phyloP scores from a whole-genome alignment of 1,139 yeast species.

The Saccharomyces pastorianus region DNA sequence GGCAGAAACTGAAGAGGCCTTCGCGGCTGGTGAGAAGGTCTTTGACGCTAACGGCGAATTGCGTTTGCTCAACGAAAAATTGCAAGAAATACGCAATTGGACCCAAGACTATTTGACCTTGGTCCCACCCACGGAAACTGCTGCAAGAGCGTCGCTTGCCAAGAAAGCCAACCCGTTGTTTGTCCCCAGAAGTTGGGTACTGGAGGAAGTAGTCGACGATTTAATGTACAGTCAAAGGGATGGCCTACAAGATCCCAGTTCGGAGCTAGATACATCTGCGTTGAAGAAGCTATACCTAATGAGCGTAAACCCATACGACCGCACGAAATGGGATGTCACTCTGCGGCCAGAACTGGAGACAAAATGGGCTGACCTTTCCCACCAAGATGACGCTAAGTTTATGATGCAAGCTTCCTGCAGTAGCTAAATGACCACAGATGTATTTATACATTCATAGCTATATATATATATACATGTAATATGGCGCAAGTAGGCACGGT shows the following conservation, averaged over 20 bases:
- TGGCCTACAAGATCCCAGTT: constrained; percentile 21
- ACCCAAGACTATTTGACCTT: constrained; percentile 35
- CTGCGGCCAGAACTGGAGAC: constrained; percentile 45
- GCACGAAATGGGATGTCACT: constrained; percentile 54
- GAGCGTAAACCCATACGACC: constrained; percentile 57
- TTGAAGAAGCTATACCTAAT: constrained; percentile 51
- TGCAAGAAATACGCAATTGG: constrained; percentile 34
- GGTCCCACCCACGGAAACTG: constrained; percentile 29
- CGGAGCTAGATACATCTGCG: constrained; percentile 26
- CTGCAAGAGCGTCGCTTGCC: constrained; percentile 38
- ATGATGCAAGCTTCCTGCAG: constrained; percentile 66
- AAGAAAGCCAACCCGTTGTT: constrained; percentile 61
- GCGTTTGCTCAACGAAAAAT: constrained; percentile 26
- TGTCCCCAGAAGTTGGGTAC: constrained; percentile 77
- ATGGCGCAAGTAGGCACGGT: neutral
- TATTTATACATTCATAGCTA: neutral
- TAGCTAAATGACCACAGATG: constrained; percentile 34
- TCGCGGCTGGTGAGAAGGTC: neutral
- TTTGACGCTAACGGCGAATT: constrained; percentile 14
- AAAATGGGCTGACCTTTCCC: constrained; percentile 42
- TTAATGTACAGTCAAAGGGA: constrained; percentile 27
- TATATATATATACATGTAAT: neutral
- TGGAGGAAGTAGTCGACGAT: constrained; percentile 67
- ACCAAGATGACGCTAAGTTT: constrained; percentile 39
- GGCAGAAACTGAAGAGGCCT: constrained; percentile 6